Evolutionary conservation across 2,329 filamentous ascomycete species (phyloP).

Genomic region (Trichoderma sp.): DNA sequence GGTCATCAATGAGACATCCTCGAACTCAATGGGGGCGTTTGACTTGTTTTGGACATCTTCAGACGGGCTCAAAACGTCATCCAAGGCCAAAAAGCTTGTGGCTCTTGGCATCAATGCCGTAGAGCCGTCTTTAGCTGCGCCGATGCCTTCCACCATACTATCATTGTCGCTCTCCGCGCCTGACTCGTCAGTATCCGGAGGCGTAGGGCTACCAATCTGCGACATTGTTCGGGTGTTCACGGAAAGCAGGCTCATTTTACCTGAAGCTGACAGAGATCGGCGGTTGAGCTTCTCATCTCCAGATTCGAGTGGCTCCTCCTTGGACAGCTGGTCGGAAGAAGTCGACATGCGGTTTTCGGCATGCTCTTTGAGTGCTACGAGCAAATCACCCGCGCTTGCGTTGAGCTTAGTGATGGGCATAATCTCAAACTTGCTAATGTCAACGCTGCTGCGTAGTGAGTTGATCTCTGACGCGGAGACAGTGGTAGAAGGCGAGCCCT

Average conservation of each 20-base stretch:
- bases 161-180: conserved; percentile 40
- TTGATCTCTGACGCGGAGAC: conserved; percentile 33
- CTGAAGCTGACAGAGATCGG: conserved; percentile 13
- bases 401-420: conserved; percentile 12
- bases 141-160: conserved; percentile 12
- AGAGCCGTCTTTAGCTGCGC: not conserved
- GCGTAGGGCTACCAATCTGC: conserved; percentile 54
- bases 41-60: not conserved
- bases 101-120: not conserved
- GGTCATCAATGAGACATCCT: conserved; percentile 8
- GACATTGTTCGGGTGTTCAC: conserved; percentile 34
- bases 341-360: not conserved
- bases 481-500: conserved; percentile 54
- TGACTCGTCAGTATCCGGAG: conserved; percentile 55
- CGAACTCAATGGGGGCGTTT: not conserved
- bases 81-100: conserved; percentile 14
- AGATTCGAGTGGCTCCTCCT: not conserved
- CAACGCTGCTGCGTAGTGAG: conserved; percentile 29
- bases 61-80: conserved; percentile 1
- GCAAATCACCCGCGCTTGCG: not conserved
- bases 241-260: conserved; percentile 41
- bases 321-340: not conserved
- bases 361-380: not conserved
- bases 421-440: conserved; percentile 9
- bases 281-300: conserved; percentile 1